Evolutionary conservation across 106 monocot species (phyloP), one percentile per base, ranked within the genome.

Genomic region (Dioscorea zingiberensis): DNA sequence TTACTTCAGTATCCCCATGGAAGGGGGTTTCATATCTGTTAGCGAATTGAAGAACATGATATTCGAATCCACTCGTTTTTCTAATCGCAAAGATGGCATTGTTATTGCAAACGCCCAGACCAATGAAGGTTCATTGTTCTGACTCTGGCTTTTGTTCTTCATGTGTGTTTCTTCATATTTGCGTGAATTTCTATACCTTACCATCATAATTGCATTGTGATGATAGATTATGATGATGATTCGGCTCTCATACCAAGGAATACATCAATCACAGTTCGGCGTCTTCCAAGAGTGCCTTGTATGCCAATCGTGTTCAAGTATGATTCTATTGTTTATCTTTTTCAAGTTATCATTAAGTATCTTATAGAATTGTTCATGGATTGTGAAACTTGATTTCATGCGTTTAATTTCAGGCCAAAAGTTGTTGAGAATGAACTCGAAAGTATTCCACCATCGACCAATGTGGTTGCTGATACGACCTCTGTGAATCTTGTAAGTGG

Each of bases 11-110:
- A 60, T 78, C 21, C 66, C 66, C 49, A 78, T 78, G 21, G 71
- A 71, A 59, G 77, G 71, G 53, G 71, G 67, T 67, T 78, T 71
- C 63, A 72, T 78, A 60, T 78, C 77, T 51, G 77, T 78, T 66
- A 71, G 58, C 32, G 54, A 54, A 47, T 64, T 78, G 45, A 78
- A 78, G 71, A 66, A 78, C 23, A 26, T 59, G 60, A 78, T 78
- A 48, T 71, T 78, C 59, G 71, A 78, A 60, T 60, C 54, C 65
- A 77, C 71, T 51, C 77, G 59, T 67, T 78, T 78, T 71, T 71
- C 66, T 59, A 59, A 60, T 28, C 71, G 77, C 59, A 78, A 59
- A 14, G 77, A 78, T 54, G 77, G 71, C 22, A 66, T 78, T 58
- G 71, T 66, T 66, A 54, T 78, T 65, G 67, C 77, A 66, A 78